Conservation (phyloP, 306 rosid genomes). For the Trifolium fragiferum region DNA sequence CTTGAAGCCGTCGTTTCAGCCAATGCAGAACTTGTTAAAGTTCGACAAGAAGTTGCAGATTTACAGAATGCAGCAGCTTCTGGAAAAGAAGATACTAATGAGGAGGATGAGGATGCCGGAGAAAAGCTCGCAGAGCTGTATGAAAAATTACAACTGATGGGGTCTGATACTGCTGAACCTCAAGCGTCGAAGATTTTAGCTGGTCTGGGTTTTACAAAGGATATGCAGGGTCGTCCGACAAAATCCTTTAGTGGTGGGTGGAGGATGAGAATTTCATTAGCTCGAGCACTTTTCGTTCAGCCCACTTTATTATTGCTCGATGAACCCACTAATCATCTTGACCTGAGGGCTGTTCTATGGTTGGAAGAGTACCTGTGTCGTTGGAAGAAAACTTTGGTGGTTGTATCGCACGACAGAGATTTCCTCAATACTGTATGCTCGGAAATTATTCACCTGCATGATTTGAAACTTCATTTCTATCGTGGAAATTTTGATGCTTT, state of each 20-base stretch:
- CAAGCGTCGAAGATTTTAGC: slow-evolving; percentile 84
- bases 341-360: slow-evolving; percentile 82
- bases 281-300: slow-evolving; percentile 76
- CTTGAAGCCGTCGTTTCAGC: slow-evolving; percentile 78
- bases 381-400: slow-evolving; percentile 78
- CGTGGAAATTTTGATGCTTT: slow-evolving; percentile 76
- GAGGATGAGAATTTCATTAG: slow-evolving; percentile 77
- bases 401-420: slow-evolving; percentile 74
- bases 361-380: slow-evolving; percentile 77
- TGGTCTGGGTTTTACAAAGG: slow-evolving; percentile 77
- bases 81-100: slow-evolving; percentile 6
- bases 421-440: slow-evolving; percentile 71
- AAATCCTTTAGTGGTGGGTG: slow-evolving; percentile 80
- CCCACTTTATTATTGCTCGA: slow-evolving; percentile 72
- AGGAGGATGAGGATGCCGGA: slow-evolving; percentile 61
- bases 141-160: slow-evolving; percentile 61
- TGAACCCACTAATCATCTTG: slow-evolving; percentile 75
- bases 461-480: slow-evolving; percentile 69
- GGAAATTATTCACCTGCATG: slow-evolving; percentile 77
- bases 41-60: slow-evolving; percentile 63
- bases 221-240: slow-evolving; percentile 54
- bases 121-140: slow-evolving; percentile 73
- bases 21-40: slow-evolving; percentile 65
- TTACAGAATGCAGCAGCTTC: slow-evolving; percentile 54
- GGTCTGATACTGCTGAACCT: slow-evolving; percentile 77